Base-by-base conservation (phyloP, 352 stramenopile species). In the Aphanomyces euteiches region DNA sequence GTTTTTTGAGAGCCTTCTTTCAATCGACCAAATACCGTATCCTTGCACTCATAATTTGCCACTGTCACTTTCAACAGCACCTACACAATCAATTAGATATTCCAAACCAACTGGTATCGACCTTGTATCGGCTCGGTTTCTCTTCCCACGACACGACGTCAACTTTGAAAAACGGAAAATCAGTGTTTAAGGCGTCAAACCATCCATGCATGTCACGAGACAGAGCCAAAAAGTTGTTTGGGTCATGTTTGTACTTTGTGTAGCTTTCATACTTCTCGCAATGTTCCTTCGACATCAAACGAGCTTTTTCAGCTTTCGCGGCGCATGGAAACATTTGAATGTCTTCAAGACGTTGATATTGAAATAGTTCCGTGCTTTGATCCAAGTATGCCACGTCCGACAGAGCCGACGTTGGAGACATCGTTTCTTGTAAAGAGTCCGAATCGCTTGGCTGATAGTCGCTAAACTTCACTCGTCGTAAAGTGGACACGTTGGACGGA, bases 21-120 rank as follows among this genome's bases (percentile, higher is more conserved):
- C 1, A 50, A 50, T 50, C 10, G 43, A 50, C 43, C 43, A 50
- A 50, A 50, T n/a, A 50, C 43, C 2, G 10, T 2, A 50, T 50
- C 43, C 17, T 50, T 50, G 43, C 43, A 50, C 43, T 50, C 43
- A 50, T 12, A n/a, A 50, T n/a, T 50, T 2, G 43, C 43, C 43
- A 2, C 43, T 50, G 43, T 50, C 43, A 50, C 1, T 50, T 50
- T 50, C 17, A 50, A 50, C 0, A 50, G 0, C 10, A 50, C 43
- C 43, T 50, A 50, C 43, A 50, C 43, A 50, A 50, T 50, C 43
- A 50, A 50, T 50, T 3, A 50, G 43, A 50, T n/a, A 50, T 50
- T 50, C 43, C 43, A 50, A 50, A 50, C 10, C 43, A 1, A 50
- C 17, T 12, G n/a, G n/a, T n/a, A 50, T 50, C 17, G 43, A 50